phyloP scores from a whole-genome alignment of 2,329 filamentous ascomycete genomes.

The Colletotrichum somersetense region DNA sequence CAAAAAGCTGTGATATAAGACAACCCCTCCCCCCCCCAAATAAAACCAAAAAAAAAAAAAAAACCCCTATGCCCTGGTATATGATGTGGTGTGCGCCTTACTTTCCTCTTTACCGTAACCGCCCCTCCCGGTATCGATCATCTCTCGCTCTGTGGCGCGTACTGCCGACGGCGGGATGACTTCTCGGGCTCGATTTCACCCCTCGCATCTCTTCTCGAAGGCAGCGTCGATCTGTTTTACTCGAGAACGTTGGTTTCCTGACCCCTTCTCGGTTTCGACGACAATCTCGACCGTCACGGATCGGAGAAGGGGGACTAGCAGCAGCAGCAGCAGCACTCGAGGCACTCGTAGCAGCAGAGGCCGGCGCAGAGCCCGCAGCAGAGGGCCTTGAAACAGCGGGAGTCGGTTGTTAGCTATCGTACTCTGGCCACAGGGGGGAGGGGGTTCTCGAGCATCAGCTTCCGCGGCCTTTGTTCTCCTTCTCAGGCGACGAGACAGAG shows the following conservation, averaged over 20 bases:
- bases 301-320: conserved; percentile 4
- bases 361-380: conserved; percentile 57
- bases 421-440: not conserved
- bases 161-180: not conserved
- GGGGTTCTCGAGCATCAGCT: conserved; percentile 25
- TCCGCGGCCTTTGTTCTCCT: conserved; percentile 1
- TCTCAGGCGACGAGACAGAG: not conserved
- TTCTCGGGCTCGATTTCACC: not conserved
- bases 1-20: conserved; percentile 8
- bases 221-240: not conserved
- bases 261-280: not conserved
- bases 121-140: not conserved
- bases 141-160: no score
- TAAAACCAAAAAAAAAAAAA: not conserved
- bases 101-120: not conserved
- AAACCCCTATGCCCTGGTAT: conserved; percentile 34
- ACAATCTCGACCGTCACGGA: not conserved
- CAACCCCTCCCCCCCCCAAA: no score
- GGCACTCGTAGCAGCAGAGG: conserved; percentile 55
- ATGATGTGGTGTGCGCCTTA: conserved; percentile 21
- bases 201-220: not conserved
- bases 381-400: conserved; percentile 48
- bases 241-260: not conserved
- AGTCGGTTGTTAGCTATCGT: conserved; percentile 22
- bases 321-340: conserved; percentile 49